Evolutionary conservation across 768 basidiomycete genomes (phyloP).

Genomic region (Boletus rubescentipes): DNA sequence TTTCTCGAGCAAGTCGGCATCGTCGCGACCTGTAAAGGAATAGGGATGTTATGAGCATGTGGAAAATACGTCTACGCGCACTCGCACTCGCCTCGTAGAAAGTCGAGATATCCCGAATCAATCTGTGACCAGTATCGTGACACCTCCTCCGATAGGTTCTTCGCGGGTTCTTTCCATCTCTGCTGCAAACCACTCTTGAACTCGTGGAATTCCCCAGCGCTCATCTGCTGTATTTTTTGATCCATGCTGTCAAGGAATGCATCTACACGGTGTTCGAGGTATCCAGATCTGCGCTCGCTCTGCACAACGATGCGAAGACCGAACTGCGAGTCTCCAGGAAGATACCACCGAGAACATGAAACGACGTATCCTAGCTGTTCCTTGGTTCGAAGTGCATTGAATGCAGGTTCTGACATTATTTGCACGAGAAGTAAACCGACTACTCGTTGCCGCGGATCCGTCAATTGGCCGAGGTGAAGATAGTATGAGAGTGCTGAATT

Average conservation of each 20-base stretch:
- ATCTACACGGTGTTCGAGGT: slow-evolving; percentile 86
- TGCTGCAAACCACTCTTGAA: slow-evolving; percentile 77
- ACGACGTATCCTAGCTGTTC: slow-evolving; percentile 97
- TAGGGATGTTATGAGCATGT: neutral
- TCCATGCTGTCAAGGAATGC: slow-evolving; percentile 81
- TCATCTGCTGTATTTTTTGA: slow-evolving; percentile 64
- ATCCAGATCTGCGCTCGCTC: slow-evolving; percentile 76
- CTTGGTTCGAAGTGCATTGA: slow-evolving; percentile 87
- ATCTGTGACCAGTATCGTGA: slow-evolving; percentile 69
- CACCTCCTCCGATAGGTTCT: slow-evolving; percentile 85
- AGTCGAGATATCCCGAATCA: slow-evolving; percentile 81
- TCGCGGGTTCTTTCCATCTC: slow-evolving; percentile 81
- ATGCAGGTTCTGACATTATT: slow-evolving; percentile 88
- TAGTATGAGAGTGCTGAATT: slow-evolving; percentile 90
- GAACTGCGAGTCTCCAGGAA: slow-evolving; percentile 64
- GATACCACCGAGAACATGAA: slow-evolving; percentile 51
- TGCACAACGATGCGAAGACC: slow-evolving; percentile 87
- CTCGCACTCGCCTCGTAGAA: slow-evolving; percentile 67
- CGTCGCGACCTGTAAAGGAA: slow-evolving; percentile 58
- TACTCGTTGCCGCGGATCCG: slow-evolving; percentile 64
- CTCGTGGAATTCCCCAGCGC: slow-evolving; percentile 67
- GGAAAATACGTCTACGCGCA: neutral
- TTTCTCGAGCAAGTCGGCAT: slow-evolving; percentile 60
- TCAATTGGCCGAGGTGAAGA: slow-evolving; percentile 69
- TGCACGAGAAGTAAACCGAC: slow-evolving; percentile 72